Base-by-base conservation (phyloP, 2,329 filamentous ascomycete genomes). In the Chrysosporium keratinophilum region DNA sequence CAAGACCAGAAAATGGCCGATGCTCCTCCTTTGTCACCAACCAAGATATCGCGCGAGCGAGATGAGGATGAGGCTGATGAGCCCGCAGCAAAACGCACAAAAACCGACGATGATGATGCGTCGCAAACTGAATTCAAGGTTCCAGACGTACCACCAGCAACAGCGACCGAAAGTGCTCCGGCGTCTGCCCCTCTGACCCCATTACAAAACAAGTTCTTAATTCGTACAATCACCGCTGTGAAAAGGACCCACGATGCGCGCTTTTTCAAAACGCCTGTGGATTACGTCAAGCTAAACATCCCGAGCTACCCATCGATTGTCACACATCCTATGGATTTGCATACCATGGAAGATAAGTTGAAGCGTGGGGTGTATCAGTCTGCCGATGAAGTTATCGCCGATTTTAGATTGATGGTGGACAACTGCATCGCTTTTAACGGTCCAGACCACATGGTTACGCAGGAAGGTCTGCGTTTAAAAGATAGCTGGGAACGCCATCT, bases 361-460 rank as follows among this genome's bases (percentile, higher is more conserved):
- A 88, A 88, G 63, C 77, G 81, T 31, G 78, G 80, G 50, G 71
- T 77, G 46, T 97, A 96, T 67, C 64, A 70, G 7, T 82, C 79
- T 5, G 77, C 89, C n/a, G 80, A 83, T 49, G 82, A 82, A 3
- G 84, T 95, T 65, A 81, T 83, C 61, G 74, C 76, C 44, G 89
- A 95, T 62, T 78, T 96, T 50, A 74, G 83, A 33, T 76, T 89
- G 52, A 85, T 98, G 67, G 80, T 91, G 58, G 74, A 82, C 56
- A 98, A 98, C 67, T 82, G 86, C 0, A 67, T 84, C 37, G 72
- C 75, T 0, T 98, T 95, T 78, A 98, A 98, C 66, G 90, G 91
- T 12, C 73, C 79, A 0, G 73, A 79, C 4, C 90, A 97, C 63
- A 73, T 80, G 0, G 82, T 97, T 46, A 85, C 89, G 0, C 72